Base-by-base conservation (phyloP, 257 asterid species). In the Solanum virginianum region DNA sequence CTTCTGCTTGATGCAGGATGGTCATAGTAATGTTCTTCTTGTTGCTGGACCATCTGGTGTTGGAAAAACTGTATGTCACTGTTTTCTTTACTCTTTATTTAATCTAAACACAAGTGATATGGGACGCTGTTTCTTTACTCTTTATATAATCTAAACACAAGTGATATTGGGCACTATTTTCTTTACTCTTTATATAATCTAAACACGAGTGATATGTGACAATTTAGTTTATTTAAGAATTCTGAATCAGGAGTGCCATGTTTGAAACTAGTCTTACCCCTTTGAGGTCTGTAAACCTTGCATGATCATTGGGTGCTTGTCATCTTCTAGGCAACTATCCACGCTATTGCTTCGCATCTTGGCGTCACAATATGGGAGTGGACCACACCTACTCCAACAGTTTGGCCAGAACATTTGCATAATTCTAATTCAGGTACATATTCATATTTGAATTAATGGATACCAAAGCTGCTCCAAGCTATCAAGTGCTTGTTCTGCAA, bases 371-470 rank as follows among this genome's bases (percentile, higher is more conserved):
- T 95, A 88, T 90, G 87, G 74, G 99, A 96, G 86, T 96, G 99
- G 99, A 94, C 90, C 83, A 92, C 98, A 22, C 99, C 98, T 75
- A 91, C 95, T 82, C 99, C 99, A 17, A 95, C 97, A 0, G 84
- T 95, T 86, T 96, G 99, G 99, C 92, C 92, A 83, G 99, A 96
- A 66, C 98, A 96, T 90, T 86, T 96, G 88, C 95, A 95, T 88
- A 92, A 91, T 86, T 89, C 94, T 65, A 89, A 86, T 89, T 94
- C 97, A 95, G 98, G 98, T 96, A 90, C 85, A 81, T 55, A 53
- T 53, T 77, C 82, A 77, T 77, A 7, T 77, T 18, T 77, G 22
- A 39, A 2, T 69, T 36, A 9, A 36, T 77, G 63, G 62, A 51
- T 51, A 15, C 24, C 0, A 29, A 8, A 26, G 41, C 65, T 77